Conservation (phyloP, 371 early-diverging fungal species). For the Conidiobolus incongruus region DNA sequence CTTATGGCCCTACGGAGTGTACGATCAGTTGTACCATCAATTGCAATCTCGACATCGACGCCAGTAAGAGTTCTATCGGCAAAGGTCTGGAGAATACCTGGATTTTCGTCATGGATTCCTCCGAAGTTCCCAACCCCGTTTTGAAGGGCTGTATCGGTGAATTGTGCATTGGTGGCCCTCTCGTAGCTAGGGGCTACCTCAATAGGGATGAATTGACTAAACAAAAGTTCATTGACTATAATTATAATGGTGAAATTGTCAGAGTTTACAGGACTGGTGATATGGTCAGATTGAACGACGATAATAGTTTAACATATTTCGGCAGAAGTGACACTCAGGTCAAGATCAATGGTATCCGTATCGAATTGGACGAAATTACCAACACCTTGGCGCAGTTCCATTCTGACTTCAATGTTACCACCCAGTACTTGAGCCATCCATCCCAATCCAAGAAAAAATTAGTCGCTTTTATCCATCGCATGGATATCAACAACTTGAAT, state of each 20-base stretch:
- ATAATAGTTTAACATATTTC: background rate
- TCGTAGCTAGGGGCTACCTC: background rate
- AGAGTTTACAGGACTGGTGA: background rate
- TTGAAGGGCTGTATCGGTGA: conserved; percentile 10
- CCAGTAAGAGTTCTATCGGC: background rate
- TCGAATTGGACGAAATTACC: background rate
- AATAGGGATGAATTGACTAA: background rate
- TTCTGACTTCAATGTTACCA: too few species aligned
- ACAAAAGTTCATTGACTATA: background rate
- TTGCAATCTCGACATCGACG: background rate
- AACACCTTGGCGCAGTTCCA: too few species aligned
- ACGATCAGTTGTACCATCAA: background rate
- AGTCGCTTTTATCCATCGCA: too few species aligned
- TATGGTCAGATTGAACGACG: background rate
- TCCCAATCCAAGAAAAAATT: too few species aligned
- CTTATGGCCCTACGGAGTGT: background rate
- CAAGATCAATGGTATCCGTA: too few species aligned
- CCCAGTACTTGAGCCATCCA: too few species aligned
- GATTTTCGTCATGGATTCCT: background rate
- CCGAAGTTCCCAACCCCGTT: background rate
- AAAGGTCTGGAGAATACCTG: background rate
- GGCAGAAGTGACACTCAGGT: background rate
- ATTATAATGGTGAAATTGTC: background rate
- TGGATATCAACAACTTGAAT: too few species aligned
- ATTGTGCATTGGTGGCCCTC: conserved; percentile 7